Percentiles rank a stretch among this genome's conserved stretches.
phyloP scores from a whole-genome alignment of 2,329 filamentous ascomycete species.

The Albophoma yamanashiensis region DNA sequence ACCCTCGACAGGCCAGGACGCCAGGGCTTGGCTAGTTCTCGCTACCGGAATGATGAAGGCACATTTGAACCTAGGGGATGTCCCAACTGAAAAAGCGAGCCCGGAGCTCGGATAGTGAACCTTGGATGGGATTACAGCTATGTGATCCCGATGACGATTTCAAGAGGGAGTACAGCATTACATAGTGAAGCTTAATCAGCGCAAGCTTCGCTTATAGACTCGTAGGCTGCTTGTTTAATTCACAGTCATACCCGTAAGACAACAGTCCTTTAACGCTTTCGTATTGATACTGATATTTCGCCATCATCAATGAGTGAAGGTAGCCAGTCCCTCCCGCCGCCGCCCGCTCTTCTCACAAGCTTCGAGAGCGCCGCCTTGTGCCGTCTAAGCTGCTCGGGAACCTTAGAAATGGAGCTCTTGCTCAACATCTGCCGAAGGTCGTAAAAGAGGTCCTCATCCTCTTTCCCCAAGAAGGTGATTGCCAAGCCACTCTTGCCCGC shows the following conservation, averaged over 20 bases:
- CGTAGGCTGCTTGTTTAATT: too few species aligned
- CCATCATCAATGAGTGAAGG: too few species aligned
- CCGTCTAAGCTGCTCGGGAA: slow-evolving; percentile 82
- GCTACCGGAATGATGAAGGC: neutral
- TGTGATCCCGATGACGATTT: neutral
- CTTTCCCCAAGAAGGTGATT: slow-evolving; percentile 87
- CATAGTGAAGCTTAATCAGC: too few species aligned
- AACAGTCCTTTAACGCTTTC: too few species aligned
- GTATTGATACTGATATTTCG: too few species aligned
- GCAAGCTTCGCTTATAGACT: too few species aligned
- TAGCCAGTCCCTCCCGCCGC: too few species aligned
- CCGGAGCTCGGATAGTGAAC: neutral
- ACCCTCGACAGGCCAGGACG: neutral
- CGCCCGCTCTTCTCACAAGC: slow-evolving; percentile 33
- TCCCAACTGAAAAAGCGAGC: neutral
- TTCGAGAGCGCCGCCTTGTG: slow-evolving; percentile 90
- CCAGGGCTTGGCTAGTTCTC: neutral
- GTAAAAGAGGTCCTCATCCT: slow-evolving; percentile 85
- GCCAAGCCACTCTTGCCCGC: slow-evolving; percentile 94
- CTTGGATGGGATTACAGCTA: neutral
- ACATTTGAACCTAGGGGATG: neutral
- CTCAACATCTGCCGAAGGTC: slow-evolving; percentile 92
- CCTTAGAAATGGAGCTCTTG: slow-evolving; percentile 78
- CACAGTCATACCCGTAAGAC: too few species aligned
- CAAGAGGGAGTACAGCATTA: too few species aligned